Conservation (phyloP, 257 asterid species). For the Dorcoceras hygrometricum region DNA sequence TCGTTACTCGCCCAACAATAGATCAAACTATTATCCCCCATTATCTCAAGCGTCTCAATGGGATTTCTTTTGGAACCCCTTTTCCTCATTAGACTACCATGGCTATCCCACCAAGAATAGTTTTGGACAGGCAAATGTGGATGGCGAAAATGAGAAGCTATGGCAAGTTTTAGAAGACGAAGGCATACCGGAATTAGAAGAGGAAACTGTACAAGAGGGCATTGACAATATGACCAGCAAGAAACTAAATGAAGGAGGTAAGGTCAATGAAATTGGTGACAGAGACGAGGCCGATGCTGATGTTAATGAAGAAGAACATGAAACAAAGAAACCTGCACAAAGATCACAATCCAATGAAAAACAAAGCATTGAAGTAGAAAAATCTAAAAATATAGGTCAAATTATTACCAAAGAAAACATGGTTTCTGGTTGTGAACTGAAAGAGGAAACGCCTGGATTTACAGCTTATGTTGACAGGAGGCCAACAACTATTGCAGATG, state of each 20-base stretch:
- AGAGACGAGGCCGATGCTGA: slow-evolving; percentile 34
- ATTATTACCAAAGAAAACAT: slow-evolving; percentile 56
- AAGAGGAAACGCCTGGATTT: slow-evolving; percentile 82
- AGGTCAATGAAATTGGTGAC: slow-evolving; percentile 40
- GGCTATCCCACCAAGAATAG: slow-evolving; percentile 59
- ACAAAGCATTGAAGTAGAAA: slow-evolving; percentile 51
- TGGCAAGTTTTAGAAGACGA: slow-evolving; percentile 78
- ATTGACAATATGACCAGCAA: slow-evolving; percentile 35
- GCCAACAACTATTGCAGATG: slow-evolving; percentile 89
- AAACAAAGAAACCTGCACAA: slow-evolving; percentile 34
- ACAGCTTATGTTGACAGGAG: slow-evolving; percentile 81
- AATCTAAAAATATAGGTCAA: slow-evolving; percentile 52
- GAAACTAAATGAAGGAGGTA: slow-evolving; percentile 36
- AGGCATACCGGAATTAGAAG: slow-evolving; percentile 88
- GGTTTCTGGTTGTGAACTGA: slow-evolving; percentile 49
- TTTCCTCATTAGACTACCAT: slow-evolving; percentile 80
- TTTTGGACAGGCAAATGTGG: slow-evolving; percentile 46
- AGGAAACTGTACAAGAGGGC: slow-evolving; percentile 84
- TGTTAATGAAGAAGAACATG: slow-evolving; percentile 30
- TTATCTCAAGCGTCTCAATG: slow-evolving; percentile 83
- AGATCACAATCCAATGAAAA: slow-evolving; percentile 36
- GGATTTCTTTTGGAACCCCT: slow-evolving; percentile 99
- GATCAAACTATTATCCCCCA: slow-evolving; percentile 58
- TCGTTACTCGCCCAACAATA: slow-evolving; percentile 56
- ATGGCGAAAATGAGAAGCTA: slow-evolving; percentile 61